phyloP scores from a whole-genome alignment of 352 stramenopile genomes.

The Peronospora tabacina region DNA sequence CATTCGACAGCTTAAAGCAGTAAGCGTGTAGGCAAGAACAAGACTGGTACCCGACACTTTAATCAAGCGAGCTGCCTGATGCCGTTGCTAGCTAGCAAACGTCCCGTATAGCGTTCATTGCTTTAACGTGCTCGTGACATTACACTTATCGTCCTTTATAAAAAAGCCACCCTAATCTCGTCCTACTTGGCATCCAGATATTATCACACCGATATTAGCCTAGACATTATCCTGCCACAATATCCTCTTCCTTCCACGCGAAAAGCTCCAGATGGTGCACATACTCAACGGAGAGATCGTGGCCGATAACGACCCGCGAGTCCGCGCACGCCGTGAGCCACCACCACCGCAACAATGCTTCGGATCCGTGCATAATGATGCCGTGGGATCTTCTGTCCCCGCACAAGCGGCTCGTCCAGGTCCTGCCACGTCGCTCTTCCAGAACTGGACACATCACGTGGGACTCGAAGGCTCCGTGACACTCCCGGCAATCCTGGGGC shows the following conservation, averaged over 20 bases:
- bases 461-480: constrained; percentile 57
- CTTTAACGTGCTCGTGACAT: too few species aligned
- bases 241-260: too few species aligned
- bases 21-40: background rate
- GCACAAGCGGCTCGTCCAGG: constrained; percentile 3
- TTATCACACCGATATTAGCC: too few species aligned
- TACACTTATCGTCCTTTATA: too few species aligned
- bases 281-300: constrained; percentile 88
- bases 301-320: constrained; percentile 69
- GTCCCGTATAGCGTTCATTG: too few species aligned
- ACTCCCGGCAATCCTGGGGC: constrained; percentile 50
- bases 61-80: too few species aligned
- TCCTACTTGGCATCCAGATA: too few species aligned
- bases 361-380: constrained; percentile 18
- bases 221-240: too few species aligned
- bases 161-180: too few species aligned
- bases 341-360: constrained; percentile 22
- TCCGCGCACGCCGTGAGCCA: constrained; percentile 29
- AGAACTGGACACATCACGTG: constrained; percentile 40
- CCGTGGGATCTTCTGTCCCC: background rate
- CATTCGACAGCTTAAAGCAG: constrained; percentile 35
- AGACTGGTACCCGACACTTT: too few species aligned
- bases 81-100: too few species aligned
- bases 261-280: too few species aligned
- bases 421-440: constrained; percentile 30